Evolutionary conservation across 352 stramenopile species (phyloP), one percentile per base, ranked within the genome.

Genomic region (Phytophthora idaei): DNA sequence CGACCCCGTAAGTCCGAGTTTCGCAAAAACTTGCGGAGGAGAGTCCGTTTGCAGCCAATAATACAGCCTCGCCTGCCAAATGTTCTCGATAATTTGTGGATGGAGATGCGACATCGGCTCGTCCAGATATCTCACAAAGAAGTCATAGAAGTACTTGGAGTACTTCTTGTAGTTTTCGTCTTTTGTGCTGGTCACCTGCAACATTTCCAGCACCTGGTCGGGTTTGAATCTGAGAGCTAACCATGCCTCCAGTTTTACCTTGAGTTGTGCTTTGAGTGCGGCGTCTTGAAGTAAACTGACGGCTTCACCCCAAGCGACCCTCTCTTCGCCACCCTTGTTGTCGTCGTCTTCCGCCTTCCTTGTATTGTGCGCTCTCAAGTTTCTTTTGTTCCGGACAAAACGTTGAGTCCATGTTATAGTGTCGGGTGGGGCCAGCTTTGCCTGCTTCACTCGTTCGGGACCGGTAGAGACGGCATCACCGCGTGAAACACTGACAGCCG

Each of bases 101-200:
- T 25, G 27, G 9, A 52, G n/a, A 25, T 34, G 46, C 4, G 25
- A 36, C 25, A 52, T n/a, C 46, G 46, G 46, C 46, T 52, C 27
- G 46, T 52, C 46, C 17, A 52, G 27, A 52, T 52, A 37, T 15
- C 32, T 52, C 4, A 52, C 27, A 28, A 17, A 52, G 27, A 37
- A 52, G 11, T 21, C 32, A 21, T 25, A 52, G 27, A 52, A 52
- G 27, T 52, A 52, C 25, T 34, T 52, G 11, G 25, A 25, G 27
- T 52, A 52, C 10, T 37, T 10, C 12, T 37, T 52, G 46, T 52
- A 52, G 25, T 29, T 25, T 14, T 10, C 27, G 11, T 52, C 25
- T 9, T 25, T 3, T 21, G 4, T 52, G 12, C 25, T 37, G 3
- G 10, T 29, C 46, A 12, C 11, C 3, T 52, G 14, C 25, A 52